These are phyloP conservation scores for Aureococcus anophagefferens DNA, from an alignment of 108 stramenopile species.

Conservation along the genomic window DNA sequence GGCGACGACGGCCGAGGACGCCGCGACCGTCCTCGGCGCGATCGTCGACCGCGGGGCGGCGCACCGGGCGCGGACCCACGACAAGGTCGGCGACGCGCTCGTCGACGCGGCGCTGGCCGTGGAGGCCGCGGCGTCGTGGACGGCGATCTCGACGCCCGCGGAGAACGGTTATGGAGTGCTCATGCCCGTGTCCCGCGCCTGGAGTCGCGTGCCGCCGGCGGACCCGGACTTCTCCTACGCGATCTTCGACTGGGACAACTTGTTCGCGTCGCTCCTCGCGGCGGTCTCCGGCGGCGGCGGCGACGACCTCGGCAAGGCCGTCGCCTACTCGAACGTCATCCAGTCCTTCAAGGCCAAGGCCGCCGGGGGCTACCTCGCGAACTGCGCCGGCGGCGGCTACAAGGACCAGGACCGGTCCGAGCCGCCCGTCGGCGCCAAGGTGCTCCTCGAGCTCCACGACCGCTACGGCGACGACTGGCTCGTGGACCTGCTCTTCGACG, in stretches of 20 bases:
- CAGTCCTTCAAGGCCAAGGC: conserved; percentile 26
- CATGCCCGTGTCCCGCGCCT: no score
- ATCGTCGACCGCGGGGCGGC: no score
- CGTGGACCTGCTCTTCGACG: conserved; percentile 27
- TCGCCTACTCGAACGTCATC: conserved; percentile 11
- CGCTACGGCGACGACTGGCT: conserved; percentile 24
- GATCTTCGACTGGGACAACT: conserved; percentile 2
- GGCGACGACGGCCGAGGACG: no score
- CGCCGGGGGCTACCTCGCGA: conserved; percentile 22
- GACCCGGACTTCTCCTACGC: conserved; percentile 1
- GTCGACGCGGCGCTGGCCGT: no score
- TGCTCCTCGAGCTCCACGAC: conserved; percentile 19
- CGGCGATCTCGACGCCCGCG: no score
- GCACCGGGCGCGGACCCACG: no score
- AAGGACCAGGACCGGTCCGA: conserved; percentile 23
- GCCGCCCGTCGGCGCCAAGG: conserved; percentile 31
- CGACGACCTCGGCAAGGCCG: not conserved
- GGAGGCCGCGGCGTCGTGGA: no score
- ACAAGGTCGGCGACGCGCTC: no score
- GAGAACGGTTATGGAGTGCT: no score
- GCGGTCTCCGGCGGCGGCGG: not conserved
- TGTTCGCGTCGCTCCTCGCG: not conserved
- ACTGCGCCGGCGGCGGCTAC: conserved; percentile 15
- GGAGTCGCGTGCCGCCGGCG: no score
- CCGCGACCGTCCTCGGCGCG: no score